These are phyloP conservation scores for Zoysia japonica DNA, from an alignment of 176 grass and related monocot genomes.

Conservation along the genomic window DNA sequence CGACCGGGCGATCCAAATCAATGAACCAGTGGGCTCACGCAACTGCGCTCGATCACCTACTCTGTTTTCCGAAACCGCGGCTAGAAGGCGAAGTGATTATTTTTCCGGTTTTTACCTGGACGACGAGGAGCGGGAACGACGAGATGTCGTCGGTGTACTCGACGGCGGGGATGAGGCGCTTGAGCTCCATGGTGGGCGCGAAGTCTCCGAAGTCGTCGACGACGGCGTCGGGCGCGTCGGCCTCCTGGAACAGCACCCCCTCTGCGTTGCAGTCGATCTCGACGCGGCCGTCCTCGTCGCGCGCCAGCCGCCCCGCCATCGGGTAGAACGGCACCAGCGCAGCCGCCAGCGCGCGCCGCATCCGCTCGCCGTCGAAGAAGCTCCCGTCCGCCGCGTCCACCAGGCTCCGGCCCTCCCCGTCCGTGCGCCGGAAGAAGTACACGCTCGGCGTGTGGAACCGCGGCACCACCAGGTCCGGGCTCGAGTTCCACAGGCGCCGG, in stretches of 20 bases:
- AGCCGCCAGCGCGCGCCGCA: slow-evolving; percentile 63
- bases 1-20: too few species aligned
- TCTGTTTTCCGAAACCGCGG: too few species aligned
- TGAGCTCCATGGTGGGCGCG: slow-evolving; percentile 86
- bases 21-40: too few species aligned
- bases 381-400: not conserved
- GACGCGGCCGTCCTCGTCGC: slow-evolving; percentile 81
- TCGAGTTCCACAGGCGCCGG: slow-evolving; percentile 71
- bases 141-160: slow-evolving; percentile 85
- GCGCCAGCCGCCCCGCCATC: slow-evolving; percentile 77
- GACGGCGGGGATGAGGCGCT: slow-evolving; percentile 75
- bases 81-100: too few species aligned
- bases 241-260: slow-evolving; percentile 88
- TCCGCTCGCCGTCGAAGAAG: slow-evolving; percentile 71
- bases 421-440: slow-evolving; percentile 71
- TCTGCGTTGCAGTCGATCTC: slow-evolving; percentile 83
- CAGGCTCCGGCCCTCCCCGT: not conserved
- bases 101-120: slow-evolving; percentile 51
- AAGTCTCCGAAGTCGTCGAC: slow-evolving; percentile 89
- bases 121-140: slow-evolving; percentile 76
- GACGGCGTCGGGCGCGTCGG: slow-evolving; percentile 57
- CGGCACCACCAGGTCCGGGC: slow-evolving; percentile 76
- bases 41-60: too few species aligned
- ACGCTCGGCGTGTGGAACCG: slow-evolving; percentile 87
- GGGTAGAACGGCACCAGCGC: slow-evolving; percentile 87